These are phyloP conservation scores for Calonectria multiphialidica DNA, from an alignment of 2,329 filamentous ascomycete species.

Conservation along the genomic window DNA sequence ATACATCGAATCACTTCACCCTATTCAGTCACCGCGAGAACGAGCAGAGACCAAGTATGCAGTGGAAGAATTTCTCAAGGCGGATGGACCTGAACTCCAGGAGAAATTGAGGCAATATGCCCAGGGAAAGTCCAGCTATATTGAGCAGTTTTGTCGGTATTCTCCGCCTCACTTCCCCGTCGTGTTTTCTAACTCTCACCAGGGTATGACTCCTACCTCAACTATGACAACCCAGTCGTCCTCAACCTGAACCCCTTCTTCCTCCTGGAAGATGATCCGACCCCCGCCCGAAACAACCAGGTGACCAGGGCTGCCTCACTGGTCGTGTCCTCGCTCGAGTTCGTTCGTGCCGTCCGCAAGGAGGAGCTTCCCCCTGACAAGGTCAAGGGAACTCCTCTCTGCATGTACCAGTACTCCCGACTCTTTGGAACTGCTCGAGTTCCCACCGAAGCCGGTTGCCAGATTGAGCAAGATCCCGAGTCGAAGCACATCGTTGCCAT, in stretches of 20 bases:
- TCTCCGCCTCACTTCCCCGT: neutral
- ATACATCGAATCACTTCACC: constrained; percentile 83
- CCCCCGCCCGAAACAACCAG: constrained; percentile 95
- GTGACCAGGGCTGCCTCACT: constrained; percentile 94
- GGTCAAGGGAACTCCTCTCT: constrained; percentile 84
- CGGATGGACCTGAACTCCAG: constrained; percentile 87
- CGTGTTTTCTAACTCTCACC: constrained; percentile 20
- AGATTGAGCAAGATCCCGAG: constrained; percentile 94
- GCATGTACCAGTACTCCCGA: constrained; percentile 98
- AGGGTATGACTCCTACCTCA: constrained; percentile 99
- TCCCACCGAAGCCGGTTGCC: constrained; percentile 92
- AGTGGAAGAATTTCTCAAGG: constrained; percentile 83
- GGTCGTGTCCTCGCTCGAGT: constrained; percentile 89
- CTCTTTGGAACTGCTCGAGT: constrained; percentile 95
- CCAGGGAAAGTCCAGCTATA: constrained; percentile 91
- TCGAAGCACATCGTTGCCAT: constrained; percentile 94
- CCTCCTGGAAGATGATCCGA: constrained; percentile 95
- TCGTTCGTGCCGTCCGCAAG: constrained; percentile 91
- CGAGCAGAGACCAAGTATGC: constrained; percentile 85
- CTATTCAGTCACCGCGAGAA: constrained; percentile 84
- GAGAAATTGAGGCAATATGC: constrained; percentile 93
- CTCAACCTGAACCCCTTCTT: constrained; percentile 99
- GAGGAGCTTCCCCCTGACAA: constrained; percentile 94
- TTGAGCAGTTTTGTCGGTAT: constrained; percentile 92
- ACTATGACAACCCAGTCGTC: constrained; percentile 97